Evolutionary conservation across 768 basidiomycete genomes (phyloP).

Genomic region (Tylopilus felleus): DNA sequence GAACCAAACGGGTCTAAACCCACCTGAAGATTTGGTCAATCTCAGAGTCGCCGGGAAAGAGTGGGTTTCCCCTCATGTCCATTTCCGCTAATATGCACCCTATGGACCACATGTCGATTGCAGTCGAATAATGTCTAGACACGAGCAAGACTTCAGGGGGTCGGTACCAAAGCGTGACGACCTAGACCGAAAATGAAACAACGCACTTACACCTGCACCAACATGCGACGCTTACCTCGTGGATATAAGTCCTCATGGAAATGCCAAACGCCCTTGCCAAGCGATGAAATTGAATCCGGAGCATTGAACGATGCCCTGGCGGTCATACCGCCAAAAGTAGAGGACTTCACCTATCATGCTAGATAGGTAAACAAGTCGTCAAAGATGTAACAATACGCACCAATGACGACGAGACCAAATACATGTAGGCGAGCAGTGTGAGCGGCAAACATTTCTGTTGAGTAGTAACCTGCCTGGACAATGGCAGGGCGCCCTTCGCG

Average conservation of each 20-base stretch:
- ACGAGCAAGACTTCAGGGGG: slow-evolving; percentile 97
- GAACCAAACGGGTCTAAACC: background rate
- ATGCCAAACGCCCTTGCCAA: slow-evolving; percentile 97
- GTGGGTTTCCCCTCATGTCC: slow-evolving; percentile 85
- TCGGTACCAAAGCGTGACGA: slow-evolving; percentile 99
- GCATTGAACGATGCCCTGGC: too few species aligned
- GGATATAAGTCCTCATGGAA: slow-evolving; percentile 98
- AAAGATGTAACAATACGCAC: too few species aligned
- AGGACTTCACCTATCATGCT: too few species aligned
- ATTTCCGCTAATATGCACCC: slow-evolving; percentile 99
- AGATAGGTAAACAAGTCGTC: too few species aligned
- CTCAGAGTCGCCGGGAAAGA: slow-evolving; percentile 99
- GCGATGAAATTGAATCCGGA: too few species aligned
- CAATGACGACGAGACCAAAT: too few species aligned
- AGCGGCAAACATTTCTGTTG: too few species aligned
- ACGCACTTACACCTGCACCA: background rate
- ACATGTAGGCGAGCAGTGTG: too few species aligned
- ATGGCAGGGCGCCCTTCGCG: too few species aligned
- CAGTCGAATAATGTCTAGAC: slow-evolving; percentile 93
- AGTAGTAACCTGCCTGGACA: too few species aligned
- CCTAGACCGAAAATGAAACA: slow-evolving; percentile 47
- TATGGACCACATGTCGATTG: slow-evolving; percentile 99
- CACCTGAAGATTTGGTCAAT: slow-evolving; percentile 99
- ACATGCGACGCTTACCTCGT: slow-evolving; percentile 65
- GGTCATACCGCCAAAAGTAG: too few species aligned